phyloP scores from a whole-genome alignment of 768 basidiomycete species.

The Boletellus ananas region DNA sequence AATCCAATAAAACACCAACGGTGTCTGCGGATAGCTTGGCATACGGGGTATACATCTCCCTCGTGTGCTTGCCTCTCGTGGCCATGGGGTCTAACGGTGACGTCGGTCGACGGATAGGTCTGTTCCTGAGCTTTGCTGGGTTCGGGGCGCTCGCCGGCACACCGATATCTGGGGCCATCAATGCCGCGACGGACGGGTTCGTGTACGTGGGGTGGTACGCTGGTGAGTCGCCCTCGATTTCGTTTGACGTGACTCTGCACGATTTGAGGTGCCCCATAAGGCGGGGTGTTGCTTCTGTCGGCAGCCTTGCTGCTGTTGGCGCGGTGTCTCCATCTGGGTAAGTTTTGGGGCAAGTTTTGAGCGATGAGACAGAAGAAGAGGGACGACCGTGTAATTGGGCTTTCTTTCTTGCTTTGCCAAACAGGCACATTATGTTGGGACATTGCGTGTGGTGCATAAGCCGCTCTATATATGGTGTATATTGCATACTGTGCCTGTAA shows the following conservation, averaged over 20 bases:
- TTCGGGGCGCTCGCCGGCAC: slow-evolving; percentile 65
- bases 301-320: slow-evolving; percentile 39
- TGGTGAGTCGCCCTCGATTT: slow-evolving; percentile 15
- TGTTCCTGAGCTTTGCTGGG: slow-evolving; percentile 58
- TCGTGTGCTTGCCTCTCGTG: slow-evolving; percentile 55
- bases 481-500: no score
- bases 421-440: no score
- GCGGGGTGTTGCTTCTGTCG: slow-evolving; percentile 39
- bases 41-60: slow-evolving; percentile 58
- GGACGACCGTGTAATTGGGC: not conserved
- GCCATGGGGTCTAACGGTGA: slow-evolving; percentile 58
- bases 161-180: slow-evolving; percentile 72
- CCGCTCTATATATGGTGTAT: no score
- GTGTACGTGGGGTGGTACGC: slow-evolving; percentile 39
- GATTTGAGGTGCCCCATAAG: slow-evolving; percentile 12
- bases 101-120: slow-evolving; percentile 61
- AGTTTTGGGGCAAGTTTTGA: slow-evolving; percentile 41
- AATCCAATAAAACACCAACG: not conserved
- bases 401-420: not conserved
- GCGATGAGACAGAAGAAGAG: not conserved
- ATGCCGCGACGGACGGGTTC: slow-evolving; percentile 47
- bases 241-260: not conserved
- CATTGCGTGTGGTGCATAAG: no score
- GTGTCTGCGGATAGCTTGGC: slow-evolving; percentile 39
- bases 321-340: slow-evolving; percentile 38